A percentile compares a stretch with the other conserved stretches of the same genome.
phyloP scores from a whole-genome alignment of 108 stramenopile species.

The Parietichytrium sp. region DNA sequence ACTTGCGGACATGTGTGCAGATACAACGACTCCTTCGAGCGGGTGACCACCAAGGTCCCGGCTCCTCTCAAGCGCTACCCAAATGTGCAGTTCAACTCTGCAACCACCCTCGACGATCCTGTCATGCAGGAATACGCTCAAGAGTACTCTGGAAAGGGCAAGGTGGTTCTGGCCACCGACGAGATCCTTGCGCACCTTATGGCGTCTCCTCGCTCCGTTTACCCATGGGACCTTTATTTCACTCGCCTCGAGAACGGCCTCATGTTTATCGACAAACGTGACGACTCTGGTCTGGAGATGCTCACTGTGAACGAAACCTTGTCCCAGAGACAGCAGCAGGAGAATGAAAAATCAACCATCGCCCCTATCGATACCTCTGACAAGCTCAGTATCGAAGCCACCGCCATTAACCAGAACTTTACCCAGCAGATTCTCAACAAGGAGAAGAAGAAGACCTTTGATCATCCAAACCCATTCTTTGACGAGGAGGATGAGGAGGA shows the following conservation, averaged over 20 bases:
- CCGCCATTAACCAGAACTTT: slow-evolving; percentile 96
- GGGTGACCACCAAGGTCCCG: slow-evolving; percentile 68
- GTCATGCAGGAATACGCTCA: slow-evolving; percentile 85
- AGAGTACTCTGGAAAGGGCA: slow-evolving; percentile 77
- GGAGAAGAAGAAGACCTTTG: slow-evolving; percentile 59
- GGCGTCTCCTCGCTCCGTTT: slow-evolving; percentile 88
- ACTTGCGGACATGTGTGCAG: slow-evolving; percentile 89
- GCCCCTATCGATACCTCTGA: slow-evolving; percentile 81
- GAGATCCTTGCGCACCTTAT: slow-evolving; percentile 90
- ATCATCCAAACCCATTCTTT: slow-evolving; percentile 89
- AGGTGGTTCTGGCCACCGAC: slow-evolving; percentile 84
- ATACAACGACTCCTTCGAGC: slow-evolving; percentile 89
- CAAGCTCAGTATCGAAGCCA: slow-evolving; percentile 86
- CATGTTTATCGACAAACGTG: slow-evolving; percentile 94
- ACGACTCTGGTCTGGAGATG: slow-evolving; percentile 85
- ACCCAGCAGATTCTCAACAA: slow-evolving; percentile 88
- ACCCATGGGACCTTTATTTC: slow-evolving; percentile 95
- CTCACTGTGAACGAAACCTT: slow-evolving; percentile 83
- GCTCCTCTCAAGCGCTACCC: slow-evolving; percentile 71
- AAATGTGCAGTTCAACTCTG: slow-evolving; percentile 87
- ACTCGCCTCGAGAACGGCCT: slow-evolving; percentile 83
- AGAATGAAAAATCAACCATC: slow-evolving; percentile 64
- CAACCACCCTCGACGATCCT: slow-evolving; percentile 95
- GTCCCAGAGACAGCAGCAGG: slow-evolving; percentile 71
- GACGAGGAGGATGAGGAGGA: slow-evolving; percentile 85